phyloP scores from a whole-genome alignment of 73 alveolate genomes.

The Uronychia setigera region DNA sequence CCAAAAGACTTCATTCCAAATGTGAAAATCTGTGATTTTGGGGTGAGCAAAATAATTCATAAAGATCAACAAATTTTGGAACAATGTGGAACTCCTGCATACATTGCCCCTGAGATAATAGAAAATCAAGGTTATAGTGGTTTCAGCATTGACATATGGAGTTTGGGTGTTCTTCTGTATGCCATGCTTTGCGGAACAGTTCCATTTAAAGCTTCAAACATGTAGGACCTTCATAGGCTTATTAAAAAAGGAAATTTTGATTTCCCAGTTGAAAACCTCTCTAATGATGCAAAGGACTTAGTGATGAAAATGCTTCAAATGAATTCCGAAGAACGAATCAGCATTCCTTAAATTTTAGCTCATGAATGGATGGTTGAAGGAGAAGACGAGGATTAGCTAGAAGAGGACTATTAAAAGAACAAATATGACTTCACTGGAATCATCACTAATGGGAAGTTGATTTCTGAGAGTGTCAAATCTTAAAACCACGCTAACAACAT shows the following conservation, averaged over 20 bases:
- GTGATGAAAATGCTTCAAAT: constrained; percentile 70
- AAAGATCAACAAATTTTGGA: constrained; percentile 66
- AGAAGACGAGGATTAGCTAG: constrained; percentile 1
- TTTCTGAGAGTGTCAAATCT: too few relatives aligned
- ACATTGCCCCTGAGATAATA: constrained; percentile 87
- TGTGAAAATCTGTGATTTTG: constrained; percentile 88
- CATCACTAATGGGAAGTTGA: too few relatives aligned
- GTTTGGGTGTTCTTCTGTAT: constrained; percentile 75
- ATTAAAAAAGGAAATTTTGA: constrained; percentile 36
- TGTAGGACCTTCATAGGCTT: constrained; percentile 65
- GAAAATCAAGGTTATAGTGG: constrained; percentile 84
- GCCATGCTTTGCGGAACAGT: constrained; percentile 83
- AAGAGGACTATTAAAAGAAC: too few relatives aligned
- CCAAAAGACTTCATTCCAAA: constrained; percentile 65
- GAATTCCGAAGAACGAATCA: constrained; percentile 68
- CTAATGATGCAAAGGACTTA: constrained; percentile 75
- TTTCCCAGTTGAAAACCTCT: constrained; percentile 56
- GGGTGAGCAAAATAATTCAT: constrained; percentile 75
- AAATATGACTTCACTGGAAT: too few relatives aligned
- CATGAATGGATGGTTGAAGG: constrained; percentile 76
- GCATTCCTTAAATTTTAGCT: constrained; percentile 68
- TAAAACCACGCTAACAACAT: constrained; percentile 28
- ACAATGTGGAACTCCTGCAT: constrained; percentile 88
- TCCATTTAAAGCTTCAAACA: constrained; percentile 80
- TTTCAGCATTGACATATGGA: constrained; percentile 83